Base-by-base conservation (phyloP, 2,329 filamentous ascomycete genomes). In the Fusarium buharicum region DNA sequence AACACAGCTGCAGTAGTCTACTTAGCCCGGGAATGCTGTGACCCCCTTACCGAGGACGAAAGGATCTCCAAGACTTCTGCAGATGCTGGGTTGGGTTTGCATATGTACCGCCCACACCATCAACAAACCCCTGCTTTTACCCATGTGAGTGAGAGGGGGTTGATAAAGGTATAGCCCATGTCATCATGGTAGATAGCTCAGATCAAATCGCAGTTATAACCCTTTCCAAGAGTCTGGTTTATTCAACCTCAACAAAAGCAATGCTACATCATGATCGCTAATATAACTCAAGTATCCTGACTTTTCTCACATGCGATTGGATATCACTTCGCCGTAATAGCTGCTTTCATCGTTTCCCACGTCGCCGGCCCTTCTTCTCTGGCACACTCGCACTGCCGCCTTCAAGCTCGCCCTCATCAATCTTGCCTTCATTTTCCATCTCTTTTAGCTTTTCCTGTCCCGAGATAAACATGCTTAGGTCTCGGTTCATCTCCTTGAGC, bases 381-480 rank as follows among this genome's bases (percentile, higher is more conserved):
- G 88, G 85, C 37, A 92, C 81, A 61, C 84, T 86, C n/a, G 88
- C 82, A 49, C 84, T 91, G 0, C 90, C 91, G 47, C 89, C 90
- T 64, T 88, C 86, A 33, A 95, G 75, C 74, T 94, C 91, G n/a
- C 90, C 90, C 28, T 86, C 84, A 54, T 85, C 82, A 30, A 84
- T 68, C 64, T 81, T 74, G 0, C 84, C 87, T 65, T 83, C 83
- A 24, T 83, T 84, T 73, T 86, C 85, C 76, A 93, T 77, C 74
- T 89, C 84, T 77, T 85, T 89, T 68, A 97, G 76, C 76, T 92
- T 94, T 76, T 95, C 88, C 75, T 90, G 87, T 0, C 91, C 90
- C 17, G 87, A 91, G 57, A 97, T 94, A 71, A 94, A 96, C 83
- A 96, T 93, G 46, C 83, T 88, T 73, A 97, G 74, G 73, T 97